phyloP scores from a whole-genome alignment of 805 yeast species.

The Wickerhamomyces pijperi region DNA sequence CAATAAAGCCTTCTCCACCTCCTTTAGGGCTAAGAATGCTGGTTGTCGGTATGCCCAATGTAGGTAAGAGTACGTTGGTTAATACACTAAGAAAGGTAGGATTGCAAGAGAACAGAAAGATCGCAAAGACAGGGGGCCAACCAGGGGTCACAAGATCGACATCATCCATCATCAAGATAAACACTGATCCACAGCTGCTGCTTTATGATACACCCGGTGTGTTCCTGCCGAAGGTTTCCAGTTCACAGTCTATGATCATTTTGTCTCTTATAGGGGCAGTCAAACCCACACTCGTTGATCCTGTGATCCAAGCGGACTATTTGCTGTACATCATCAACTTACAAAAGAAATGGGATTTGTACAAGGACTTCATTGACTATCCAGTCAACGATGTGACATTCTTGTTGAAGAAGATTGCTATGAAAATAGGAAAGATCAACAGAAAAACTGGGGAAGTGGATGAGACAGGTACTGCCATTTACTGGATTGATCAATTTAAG shows the following conservation, averaged over 20 bases:
- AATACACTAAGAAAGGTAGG: constrained; percentile 49
- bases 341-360: constrained; percentile 25
- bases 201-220: constrained; percentile 93
- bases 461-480: constrained; percentile 50
- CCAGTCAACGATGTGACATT: constrained; percentile 69
- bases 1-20: constrained; percentile 50
- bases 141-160: constrained; percentile 87
- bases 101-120: constrained; percentile 38
- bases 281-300: constrained; percentile 60
- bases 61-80: constrained; percentile 87
- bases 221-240: constrained; percentile 61
- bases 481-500: constrained; percentile 52
- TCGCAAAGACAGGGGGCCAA: constrained; percentile 73
- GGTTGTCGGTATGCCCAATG: constrained; percentile 93
- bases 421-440: constrained; percentile 22
- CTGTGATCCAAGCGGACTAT: constrained; percentile 79
- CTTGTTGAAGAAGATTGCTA: constrained; percentile 39
- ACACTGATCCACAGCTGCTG: constrained; percentile 48
- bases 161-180: constrained; percentile 61
- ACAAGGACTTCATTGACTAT: constrained; percentile 29
- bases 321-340: constrained; percentile 63
- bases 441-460: constrained; percentile 28
- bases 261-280: constrained; percentile 70
- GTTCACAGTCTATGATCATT: constrained; percentile 60
- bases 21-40: constrained; percentile 73